Conservation (phyloP, 2,329 filamentous ascomycete species). For the Madurella mycetomatis region DNA sequence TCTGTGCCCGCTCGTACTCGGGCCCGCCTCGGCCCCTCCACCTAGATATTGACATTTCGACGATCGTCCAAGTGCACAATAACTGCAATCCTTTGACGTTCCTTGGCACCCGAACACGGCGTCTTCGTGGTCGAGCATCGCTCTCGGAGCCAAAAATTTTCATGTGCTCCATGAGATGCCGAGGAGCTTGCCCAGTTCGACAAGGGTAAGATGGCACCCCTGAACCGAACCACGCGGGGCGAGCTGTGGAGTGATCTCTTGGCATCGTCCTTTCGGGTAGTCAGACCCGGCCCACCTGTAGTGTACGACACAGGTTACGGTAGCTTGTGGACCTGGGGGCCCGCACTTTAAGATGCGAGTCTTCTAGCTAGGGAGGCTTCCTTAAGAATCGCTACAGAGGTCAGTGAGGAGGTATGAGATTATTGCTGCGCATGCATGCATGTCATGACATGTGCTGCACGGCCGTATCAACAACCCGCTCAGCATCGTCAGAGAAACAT, state of each 20-base stretch:
- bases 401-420: no score
- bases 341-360: no score
- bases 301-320: no score
- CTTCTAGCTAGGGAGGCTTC: no score
- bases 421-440: background rate
- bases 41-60: background rate
- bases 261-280: conserved; percentile 21
- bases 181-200: conserved; percentile 15
- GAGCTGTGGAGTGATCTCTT: conserved; percentile 16
- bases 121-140: no score
- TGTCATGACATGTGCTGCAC: background rate
- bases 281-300: no score
- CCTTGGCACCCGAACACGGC: background rate
- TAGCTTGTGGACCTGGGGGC: no score
- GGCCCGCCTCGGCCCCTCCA: background rate
- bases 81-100: conserved; percentile 3
- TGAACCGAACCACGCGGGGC: conserved; percentile 19
- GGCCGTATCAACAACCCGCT: background rate
- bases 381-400: no score
- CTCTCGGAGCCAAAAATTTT: conserved; percentile 16
- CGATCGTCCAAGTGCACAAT: background rate
- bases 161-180: conserved; percentile 26
- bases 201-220: conserved; percentile 10
- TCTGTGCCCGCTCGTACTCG: background rate
- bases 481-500: background rate